Conservation (phyloP, 2,329 filamentous ascomycete species). For the Xylaria sp. region DNA sequence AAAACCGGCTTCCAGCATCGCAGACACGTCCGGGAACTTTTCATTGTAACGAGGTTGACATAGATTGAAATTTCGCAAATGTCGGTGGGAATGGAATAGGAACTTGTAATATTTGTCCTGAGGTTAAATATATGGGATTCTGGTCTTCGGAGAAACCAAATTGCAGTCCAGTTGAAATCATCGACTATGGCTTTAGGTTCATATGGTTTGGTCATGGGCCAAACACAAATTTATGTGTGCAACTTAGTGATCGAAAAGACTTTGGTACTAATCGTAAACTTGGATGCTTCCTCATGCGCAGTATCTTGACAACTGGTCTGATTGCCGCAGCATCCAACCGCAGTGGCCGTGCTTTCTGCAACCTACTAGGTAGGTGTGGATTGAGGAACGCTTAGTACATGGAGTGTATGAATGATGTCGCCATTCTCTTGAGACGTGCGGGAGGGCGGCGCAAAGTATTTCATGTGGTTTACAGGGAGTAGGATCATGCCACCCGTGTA, state of each 20-base stretch:
- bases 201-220: slow-evolving; percentile 19
- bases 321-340: slow-evolving; percentile 15
- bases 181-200: slow-evolving; percentile 27
- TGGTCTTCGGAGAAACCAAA: slow-evolving; percentile 24
- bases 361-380: slow-evolving; percentile 19
- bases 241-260: slow-evolving; percentile 25
- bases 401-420: slow-evolving; percentile 16
- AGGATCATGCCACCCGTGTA: slow-evolving; percentile 25
- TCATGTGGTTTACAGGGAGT: slow-evolving; percentile 21
- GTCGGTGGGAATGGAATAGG: slow-evolving; percentile 22
- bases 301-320: slow-evolving; percentile 19
- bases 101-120: slow-evolving; percentile 32
- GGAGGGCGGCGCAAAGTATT: slow-evolving; percentile 21
- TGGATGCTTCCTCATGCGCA: slow-evolving; percentile 28
- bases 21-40: slow-evolving; percentile 33
- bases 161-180: slow-evolving; percentile 23
- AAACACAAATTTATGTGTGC: slow-evolving; percentile 25
- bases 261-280: slow-evolving; percentile 22
- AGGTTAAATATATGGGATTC: slow-evolving; percentile 31
- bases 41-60: slow-evolving; percentile 30
- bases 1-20: slow-evolving; percentile 31
- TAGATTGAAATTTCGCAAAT: slow-evolving; percentile 28
- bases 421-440: slow-evolving; percentile 17
- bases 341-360: slow-evolving; percentile 1
- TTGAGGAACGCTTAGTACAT: slow-evolving; percentile 16